Evolutionary conservation across 352 stramenopile species (phyloP).

Genomic region (Globisporangium parvum): DNA sequence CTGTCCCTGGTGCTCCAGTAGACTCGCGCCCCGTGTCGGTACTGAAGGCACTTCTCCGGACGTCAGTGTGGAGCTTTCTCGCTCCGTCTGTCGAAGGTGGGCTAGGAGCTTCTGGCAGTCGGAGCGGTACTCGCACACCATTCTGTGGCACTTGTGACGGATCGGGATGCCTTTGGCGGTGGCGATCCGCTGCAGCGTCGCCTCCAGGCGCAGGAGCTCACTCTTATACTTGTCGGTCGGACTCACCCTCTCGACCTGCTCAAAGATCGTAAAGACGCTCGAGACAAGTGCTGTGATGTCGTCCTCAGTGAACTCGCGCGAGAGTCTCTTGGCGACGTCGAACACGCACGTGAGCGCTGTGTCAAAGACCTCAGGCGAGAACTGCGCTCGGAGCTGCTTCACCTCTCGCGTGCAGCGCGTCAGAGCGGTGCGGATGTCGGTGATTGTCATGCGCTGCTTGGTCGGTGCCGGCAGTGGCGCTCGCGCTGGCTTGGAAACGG

Average conservation of each 20-base stretch:
- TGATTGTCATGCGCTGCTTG: neutral
- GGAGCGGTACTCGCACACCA: conserved; percentile 33
- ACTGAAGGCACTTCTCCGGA: too few relatives aligned
- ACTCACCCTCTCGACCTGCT: conserved; percentile 37
- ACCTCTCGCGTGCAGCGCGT: conserved; percentile 24
- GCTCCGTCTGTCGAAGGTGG: too few relatives aligned
- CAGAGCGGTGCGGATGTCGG: conserved; percentile 9
- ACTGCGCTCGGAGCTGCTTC: conserved; percentile 29
- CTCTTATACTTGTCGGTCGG: conserved; percentile 28
- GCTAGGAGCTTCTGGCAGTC: conserved; percentile 36
- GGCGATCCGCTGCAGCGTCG: conserved; percentile 29
- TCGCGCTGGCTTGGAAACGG: too few relatives aligned
- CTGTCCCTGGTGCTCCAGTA: neutral
- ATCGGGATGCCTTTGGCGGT: conserved; percentile 21
- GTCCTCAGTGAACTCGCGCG: conserved; percentile 23
- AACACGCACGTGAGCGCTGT: conserved; percentile 38
- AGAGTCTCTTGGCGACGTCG: conserved; percentile 40
- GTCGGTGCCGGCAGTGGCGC: neutral
- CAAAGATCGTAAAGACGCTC: conserved; percentile 35
- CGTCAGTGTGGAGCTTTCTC: too few relatives aligned
- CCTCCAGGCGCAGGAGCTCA: conserved; percentile 44
- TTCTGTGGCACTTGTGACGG: conserved; percentile 20
- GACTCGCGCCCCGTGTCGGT: too few relatives aligned
- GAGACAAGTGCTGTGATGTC: conserved; percentile 27
- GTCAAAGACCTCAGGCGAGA: conserved; percentile 33